Base-by-base conservation (phyloP, 1,284 basidiomycete genomes). In the Rhodotorula sp. region DNA sequence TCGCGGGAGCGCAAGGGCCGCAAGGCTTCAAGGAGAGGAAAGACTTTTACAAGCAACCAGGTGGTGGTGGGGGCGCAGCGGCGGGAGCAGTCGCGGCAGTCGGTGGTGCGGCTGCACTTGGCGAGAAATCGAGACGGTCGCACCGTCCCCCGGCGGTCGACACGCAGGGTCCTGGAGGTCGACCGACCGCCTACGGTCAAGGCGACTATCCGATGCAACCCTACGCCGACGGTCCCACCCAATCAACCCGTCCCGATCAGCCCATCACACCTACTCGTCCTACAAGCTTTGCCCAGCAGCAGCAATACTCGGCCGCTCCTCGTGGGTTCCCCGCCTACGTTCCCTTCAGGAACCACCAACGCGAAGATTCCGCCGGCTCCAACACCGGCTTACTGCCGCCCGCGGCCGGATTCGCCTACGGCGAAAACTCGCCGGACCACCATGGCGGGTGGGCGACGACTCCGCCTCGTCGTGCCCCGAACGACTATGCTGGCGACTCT, bases 311-410 rank as follows among this genome's bases (percentile, higher is more conserved):
- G 14, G 23, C 18, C 10, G 10, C n/a, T n/a, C 21, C 50, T 14
- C 50, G n/a, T 14, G 21, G n/a, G 12, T 21, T 21, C 19, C 23
- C 23, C 21, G 50, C 50, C n/a, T 21, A 21, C 21, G 50, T n/a
- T n/a, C 23, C 23, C 5, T 52, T 43, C 45, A 55, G 28, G 18
- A 47, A 47, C 23, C 55, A 57, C 47, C 28, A 48, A 19, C 64
- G 58, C 50, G 57, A 60, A 19, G 43, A 60, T 10, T 66, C 64
- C 43, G 50, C 16, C 57, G 49, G 18, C 23, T 64, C 63, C 31
- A 21, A 45, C 5, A 10, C 23, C 50, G 48, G 34, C 19, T 48
- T 66, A 2, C 64, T 60, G 19, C 21, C 58, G 38, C 58, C 64
- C 0, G 64, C 43, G 1, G 57, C 58, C 12, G n/a, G n/a, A 3